phyloP scores from a whole-genome alignment of 371 early-diverging fungal genomes.

The Fennellomyces sp. region DNA sequence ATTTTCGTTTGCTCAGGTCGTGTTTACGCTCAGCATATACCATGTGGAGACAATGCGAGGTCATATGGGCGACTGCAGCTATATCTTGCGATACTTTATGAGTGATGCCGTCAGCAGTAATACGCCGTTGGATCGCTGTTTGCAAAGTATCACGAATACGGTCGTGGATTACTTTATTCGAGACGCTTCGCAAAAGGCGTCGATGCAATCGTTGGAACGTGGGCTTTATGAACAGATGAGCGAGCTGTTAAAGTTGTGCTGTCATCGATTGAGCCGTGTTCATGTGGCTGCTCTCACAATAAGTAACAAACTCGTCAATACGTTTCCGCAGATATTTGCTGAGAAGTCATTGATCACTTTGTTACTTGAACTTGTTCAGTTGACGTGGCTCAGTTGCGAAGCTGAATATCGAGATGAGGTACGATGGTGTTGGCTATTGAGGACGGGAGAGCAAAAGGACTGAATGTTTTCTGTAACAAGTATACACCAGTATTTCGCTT shows the following conservation, averaged over 20 bases:
- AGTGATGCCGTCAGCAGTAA: slow-evolving; percentile 77
- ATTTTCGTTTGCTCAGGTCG: slow-evolving; percentile 72
- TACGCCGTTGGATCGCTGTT: slow-evolving; percentile 65
- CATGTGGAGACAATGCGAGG: slow-evolving; percentile 87
- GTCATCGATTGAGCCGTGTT: slow-evolving; percentile 72
- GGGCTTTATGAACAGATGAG: slow-evolving; percentile 60
- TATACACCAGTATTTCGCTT: slow-evolving; percentile 78
- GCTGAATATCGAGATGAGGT: slow-evolving; percentile 79
- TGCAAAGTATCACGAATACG: slow-evolving; percentile 76
- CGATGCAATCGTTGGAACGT: slow-evolving; percentile 48
- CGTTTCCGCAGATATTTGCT: slow-evolving; percentile 75
- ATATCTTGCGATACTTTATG: slow-evolving; percentile 80
- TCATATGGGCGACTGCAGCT: slow-evolving; percentile 66
- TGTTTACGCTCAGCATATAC: slow-evolving; percentile 84
- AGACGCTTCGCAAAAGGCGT: slow-evolving; percentile 54
- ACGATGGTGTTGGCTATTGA: no score
- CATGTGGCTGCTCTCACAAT: slow-evolving; percentile 61
- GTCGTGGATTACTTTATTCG: slow-evolving; percentile 54
- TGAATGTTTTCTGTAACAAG: no score
- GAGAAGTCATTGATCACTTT: slow-evolving; percentile 66
- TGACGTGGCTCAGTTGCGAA: slow-evolving; percentile 81
- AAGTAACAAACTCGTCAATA: slow-evolving; percentile 49
- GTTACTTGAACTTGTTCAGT: slow-evolving; percentile 75
- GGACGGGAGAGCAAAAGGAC: no score
- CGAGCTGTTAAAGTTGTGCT: slow-evolving; percentile 62